Percentiles rank a stretch among this genome's conserved stretches.
Conservation (phyloP, 164 flowering plant species). For the Taxillus chinensis region DNA sequence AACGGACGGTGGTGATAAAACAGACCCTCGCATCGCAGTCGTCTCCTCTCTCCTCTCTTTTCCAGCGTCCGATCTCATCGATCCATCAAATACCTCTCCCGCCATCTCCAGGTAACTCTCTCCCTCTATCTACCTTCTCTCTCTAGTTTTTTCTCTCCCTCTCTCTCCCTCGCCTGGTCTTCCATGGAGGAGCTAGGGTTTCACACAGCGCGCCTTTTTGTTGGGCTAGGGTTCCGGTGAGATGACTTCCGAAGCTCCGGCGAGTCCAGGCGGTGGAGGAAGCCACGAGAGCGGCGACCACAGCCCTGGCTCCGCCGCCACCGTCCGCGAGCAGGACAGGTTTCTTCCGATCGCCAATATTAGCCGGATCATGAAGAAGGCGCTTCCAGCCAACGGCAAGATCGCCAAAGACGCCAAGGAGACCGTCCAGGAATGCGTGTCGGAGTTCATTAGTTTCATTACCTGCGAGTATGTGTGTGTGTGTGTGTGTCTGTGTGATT, state of each 20-base stretch:
- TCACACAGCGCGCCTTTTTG: background rate
- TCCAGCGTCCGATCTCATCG: constrained; percentile 26
- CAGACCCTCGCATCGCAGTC: constrained; percentile 22
- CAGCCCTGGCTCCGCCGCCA: constrained; percentile 19
- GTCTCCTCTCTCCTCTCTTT: constrained; percentile 19
- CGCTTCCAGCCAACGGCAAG: constrained; percentile 65
- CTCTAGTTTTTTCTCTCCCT: background rate
- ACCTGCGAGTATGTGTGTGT: constrained; percentile 53
- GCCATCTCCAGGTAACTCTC: constrained; percentile 2
- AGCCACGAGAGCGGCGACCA: background rate
- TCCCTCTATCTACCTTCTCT: background rate
- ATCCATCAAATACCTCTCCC: background rate
- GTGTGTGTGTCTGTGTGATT: background rate
- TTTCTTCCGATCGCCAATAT: constrained; percentile 71
- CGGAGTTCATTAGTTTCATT: constrained; percentile 67
- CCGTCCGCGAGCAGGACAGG: constrained; percentile 65
- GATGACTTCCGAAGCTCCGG: background rate
- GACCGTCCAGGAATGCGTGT: constrained; percentile 73
- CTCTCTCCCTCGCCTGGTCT: background rate
- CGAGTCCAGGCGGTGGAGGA: constrained; percentile 13
- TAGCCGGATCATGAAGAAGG: constrained; percentile 79
- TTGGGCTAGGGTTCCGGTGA: background rate
- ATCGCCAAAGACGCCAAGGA: constrained; percentile 78
- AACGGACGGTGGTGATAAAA: constrained; percentile 14
- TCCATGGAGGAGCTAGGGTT: background rate